phyloP scores from a whole-genome alignment of 306 rosid genomes.

The Carpinus fangiana region DNA sequence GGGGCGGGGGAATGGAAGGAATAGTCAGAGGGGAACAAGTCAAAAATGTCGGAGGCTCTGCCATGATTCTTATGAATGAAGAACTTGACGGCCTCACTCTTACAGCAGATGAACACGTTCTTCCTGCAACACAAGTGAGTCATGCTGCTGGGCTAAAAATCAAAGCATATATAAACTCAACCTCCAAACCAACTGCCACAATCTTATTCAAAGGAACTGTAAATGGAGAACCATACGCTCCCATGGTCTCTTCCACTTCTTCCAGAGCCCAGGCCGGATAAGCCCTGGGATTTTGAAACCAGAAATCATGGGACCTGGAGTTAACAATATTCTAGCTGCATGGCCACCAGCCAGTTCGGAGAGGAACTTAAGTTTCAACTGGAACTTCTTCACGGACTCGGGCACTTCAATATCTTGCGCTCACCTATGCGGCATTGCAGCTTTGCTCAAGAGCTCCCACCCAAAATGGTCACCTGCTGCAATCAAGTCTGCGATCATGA shows the following conservation, averaged over 20 bases:
- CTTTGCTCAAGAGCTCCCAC: constrained; percentile 55
- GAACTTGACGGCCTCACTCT: constrained; percentile 15
- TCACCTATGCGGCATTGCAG: constrained; percentile 56
- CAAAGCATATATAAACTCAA: constrained; percentile 43
- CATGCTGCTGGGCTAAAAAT: constrained; percentile 33
- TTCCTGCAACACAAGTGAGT: constrained; percentile 47
- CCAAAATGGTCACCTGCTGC: constrained; percentile 68
- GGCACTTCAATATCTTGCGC: constrained; percentile 64
- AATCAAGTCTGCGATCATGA: constrained; percentile 54
- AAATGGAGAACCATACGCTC: constrained; percentile 44
- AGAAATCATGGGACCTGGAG: constrained; percentile 68
- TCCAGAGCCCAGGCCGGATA: constrained; percentile 53
- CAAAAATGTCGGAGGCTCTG: constrained; percentile 40
- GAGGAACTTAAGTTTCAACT: constrained; percentile 5
- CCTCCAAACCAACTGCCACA: constrained; percentile 36
- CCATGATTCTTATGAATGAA: constrained; percentile 47
- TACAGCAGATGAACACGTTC: constrained; percentile 29
- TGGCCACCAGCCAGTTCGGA: constrained; percentile 36
- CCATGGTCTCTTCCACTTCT: constrained; percentile 40
- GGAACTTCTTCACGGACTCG: constrained; percentile 22
- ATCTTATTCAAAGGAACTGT: constrained; percentile 47
- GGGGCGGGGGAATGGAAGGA: constrained; percentile 20
- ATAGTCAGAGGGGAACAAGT: constrained; percentile 30
- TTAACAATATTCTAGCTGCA: constrained; percentile 61
- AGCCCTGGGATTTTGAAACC: constrained; percentile 63